Evolutionary conservation across 306 rosid species (phyloP), one percentile per base, ranked within the genome.

Genomic region (Vachellia collinsii): DNA sequence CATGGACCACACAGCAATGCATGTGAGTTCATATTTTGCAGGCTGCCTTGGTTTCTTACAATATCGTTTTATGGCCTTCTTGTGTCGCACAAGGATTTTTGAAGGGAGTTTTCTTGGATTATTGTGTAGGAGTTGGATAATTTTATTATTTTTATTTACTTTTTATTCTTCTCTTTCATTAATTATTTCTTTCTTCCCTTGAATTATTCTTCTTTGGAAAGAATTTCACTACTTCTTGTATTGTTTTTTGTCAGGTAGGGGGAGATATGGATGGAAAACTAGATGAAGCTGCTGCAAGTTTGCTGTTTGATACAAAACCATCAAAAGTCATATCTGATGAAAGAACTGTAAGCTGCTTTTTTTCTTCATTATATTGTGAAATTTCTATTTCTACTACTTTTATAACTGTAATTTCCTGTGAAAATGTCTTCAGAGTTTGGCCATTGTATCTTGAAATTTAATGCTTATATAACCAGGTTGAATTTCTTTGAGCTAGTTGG

Each of bases 301-400:
- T 96, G 90, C 90, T 96, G 37, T 88, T 89, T 44, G 98, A 96
- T 82, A 86, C 92, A 51, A 93, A 94, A 84, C 98, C 99, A 79
- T 95, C 99, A 46, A 95, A 95, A 95, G 97, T 95, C 39, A 80
- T 91, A 74, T 86, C 96, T 20, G 91, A 83, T 25, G 98, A 95
- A 83, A 85, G 90, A 75, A 91, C 99, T 20, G 99, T 95, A 87
- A 90, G 98, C 77, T 79, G 59, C 84, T 50, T 38, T 43, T 17
- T 84, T 74, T 72, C 61, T 23, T 83, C 77, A 70, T 82, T 79
- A 13, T 47, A 75, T 48, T 39, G 66, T 74, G 41, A 72, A 22
- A 34, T 79, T 83, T 81, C 65, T 36, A 38, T 79, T 80, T 81
- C 61, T 71, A 8, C 13, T 12, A 11, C 11, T 44, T 20, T n/a